phyloP scores from a whole-genome alignment of 2,329 filamentous ascomycete species.

The Bisporella sp. region DNA sequence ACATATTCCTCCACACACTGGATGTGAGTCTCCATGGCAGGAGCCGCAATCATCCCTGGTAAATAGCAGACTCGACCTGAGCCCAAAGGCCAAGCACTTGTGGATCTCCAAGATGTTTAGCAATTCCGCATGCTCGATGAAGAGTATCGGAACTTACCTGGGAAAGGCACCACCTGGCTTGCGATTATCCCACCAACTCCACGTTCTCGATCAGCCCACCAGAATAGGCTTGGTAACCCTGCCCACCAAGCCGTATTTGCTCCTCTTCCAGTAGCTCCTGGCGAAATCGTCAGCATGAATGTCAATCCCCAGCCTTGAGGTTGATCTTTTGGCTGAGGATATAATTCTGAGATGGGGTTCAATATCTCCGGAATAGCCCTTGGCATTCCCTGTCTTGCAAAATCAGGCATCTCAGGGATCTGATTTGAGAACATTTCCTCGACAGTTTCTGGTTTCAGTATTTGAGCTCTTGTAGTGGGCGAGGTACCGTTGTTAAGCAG shows the following conservation, averaged over 20 bases:
- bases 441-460: slow-evolving; percentile 51
- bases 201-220: slow-evolving; percentile 56
- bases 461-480: slow-evolving; percentile 44
- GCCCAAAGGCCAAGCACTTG: slow-evolving; percentile 12
- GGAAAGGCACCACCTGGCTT: slow-evolving; percentile 45
- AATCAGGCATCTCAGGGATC: slow-evolving; percentile 47
- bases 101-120: slow-evolving; percentile 4
- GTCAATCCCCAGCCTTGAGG: slow-evolving; percentile 62
- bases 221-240: slow-evolving; percentile 52
- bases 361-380: slow-evolving; percentile 42
- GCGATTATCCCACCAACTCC: slow-evolving; percentile 47
- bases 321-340: slow-evolving; percentile 36
- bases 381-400: slow-evolving; percentile 37
- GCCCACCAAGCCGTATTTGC: slow-evolving; percentile 47
- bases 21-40: too few relatives aligned
- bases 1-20: too few relatives aligned
- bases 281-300: slow-evolving; percentile 41
- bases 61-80: slow-evolving; percentile 8
- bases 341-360: slow-evolving; percentile 43
- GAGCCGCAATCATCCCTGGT: slow-evolving; percentile 1
- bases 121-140: background rate
- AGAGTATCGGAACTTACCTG: slow-evolving; percentile 8
- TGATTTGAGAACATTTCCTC: slow-evolving; percentile 60
- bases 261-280: slow-evolving; percentile 45
- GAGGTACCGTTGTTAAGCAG: slow-evolving; percentile 59